Evolutionary conservation across 805 yeast species (phyloP), one percentile per base, ranked within the genome.

Genomic region (Wickerhamiella sorbophila): DNA sequence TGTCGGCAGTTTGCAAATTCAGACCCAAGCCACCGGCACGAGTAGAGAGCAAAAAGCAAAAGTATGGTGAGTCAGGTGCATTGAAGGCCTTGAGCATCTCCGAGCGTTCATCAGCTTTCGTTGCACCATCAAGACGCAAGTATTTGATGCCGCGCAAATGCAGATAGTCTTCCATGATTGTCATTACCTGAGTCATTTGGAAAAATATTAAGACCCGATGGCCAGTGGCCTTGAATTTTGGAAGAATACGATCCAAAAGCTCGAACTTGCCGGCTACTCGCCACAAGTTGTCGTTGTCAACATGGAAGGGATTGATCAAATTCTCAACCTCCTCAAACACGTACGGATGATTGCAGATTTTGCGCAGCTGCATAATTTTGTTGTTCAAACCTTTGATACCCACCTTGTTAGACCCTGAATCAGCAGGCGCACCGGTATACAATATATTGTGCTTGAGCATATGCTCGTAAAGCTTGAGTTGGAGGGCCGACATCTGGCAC

Each of bases 101-200:
- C n/a, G 88, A 81, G 65, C 98, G 80, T 49, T 88, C 97, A 50
- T 91, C 98, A 0, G 97, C 86, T 59, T 88, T 88, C 0, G 97
- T 88, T 35, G 79, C 77, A 61, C 97, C 98, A 62, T 88, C 98
- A 43, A 88, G 70, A 58, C 98, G 76, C 70, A 91, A 66, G 57
- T 86, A 88, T 52, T 80, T 75, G 70, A 85, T 64, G 14, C 74
- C 79, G 41, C 76, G 65, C 39, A 70, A 67, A 42, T 94, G 69
- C 52, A 91, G 63, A 55, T 77, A 91, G 63, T 88, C 98, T 60
- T 91, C 97, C 96, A 91, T 86, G 47, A 88, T 91, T 60, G 87
- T 95, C 97, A 88, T 91, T 47, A 88, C 81, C 60, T 86, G 95
- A 1, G 98, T 91, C 98, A 88, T 88, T 62, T 88, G 98, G 64